Base-by-base conservation (phyloP, 116 monocot species). In the Iris pallida region DNA sequence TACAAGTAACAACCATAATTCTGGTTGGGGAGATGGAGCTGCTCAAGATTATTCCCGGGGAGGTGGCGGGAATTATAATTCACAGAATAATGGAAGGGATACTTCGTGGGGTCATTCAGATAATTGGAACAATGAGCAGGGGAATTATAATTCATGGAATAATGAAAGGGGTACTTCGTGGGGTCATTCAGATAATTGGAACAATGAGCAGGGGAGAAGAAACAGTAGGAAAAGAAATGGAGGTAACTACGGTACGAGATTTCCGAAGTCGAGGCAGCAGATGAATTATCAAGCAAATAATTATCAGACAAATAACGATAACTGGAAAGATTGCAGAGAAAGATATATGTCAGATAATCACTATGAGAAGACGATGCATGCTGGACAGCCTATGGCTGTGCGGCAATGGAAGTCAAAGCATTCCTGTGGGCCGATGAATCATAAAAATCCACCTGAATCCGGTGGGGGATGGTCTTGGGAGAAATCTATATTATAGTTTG, bases 191-290 rank as follows among this genome's bases (percentile, higher is more conserved):
- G 44, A 51, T 16, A 52, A 59, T 14, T 57, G 47, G 55, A 71
- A 63, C 52, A 59, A 73, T 41, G 70, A 45, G 11, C 57, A 69
- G 1, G 53, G 56, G 42, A 73, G 76, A 64, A 71, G 61, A 65
- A 75, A 77, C 45, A 53, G 42, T 44, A 80, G 63, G 73, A 86
- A 73, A 45, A 75, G 76, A 53, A 75, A 82, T 42, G 46, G 70
- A 56, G 71, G 62, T 8, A 6, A 59, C 4, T 65, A 69, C 69
- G 65, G 64, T 19, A 61, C 70, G 42, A 90, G 69, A 56, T 64
- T 55, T 51, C 45, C 77, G 12, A 72, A 63, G 43, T 72, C 78
- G 19, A 76, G 79, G 64, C 56, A 72, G 43, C 62, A 71, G 43
- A 61, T 46, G 43, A 72, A n/a, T n/a, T n/a, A n/a, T n/a, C n/a